Evolutionary conservation across 495 filamentous ascomycete species (phyloP).

Genomic region (Penicillium pulvis): DNA sequence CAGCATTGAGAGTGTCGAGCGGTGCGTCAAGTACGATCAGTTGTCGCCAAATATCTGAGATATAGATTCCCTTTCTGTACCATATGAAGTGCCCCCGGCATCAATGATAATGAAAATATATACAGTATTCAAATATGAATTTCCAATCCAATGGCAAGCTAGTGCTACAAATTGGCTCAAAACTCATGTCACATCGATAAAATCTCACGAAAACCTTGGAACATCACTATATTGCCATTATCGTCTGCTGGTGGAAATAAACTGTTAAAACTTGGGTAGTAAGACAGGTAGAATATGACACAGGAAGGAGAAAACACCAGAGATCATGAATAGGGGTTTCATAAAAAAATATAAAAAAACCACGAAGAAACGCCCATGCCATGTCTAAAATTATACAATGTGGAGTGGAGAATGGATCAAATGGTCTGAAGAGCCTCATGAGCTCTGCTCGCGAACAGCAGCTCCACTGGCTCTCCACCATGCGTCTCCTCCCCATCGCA

Average conservation of each 20-base stretch:
- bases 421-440: constrained; percentile 10
- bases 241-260: neutral
- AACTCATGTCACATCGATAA: too few relatives aligned
- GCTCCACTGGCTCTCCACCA: constrained; percentile 89
- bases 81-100: neutral
- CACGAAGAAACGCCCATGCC: constrained; percentile 30
- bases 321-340: constrained; percentile 1
- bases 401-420: constrained; percentile 32
- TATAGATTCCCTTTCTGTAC: neutral
- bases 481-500: constrained; percentile 90
- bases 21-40: constrained; percentile 81
- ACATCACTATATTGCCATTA: neutral
- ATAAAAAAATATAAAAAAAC: constrained; percentile 10
- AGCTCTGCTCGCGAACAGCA: constrained; percentile 47
- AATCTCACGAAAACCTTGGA: too few relatives aligned
- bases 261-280: neutral
- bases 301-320: neutral
- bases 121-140: neutral
- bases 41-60: constrained; percentile 78
- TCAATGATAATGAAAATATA: neutral
- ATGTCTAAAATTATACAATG: constrained; percentile 30
- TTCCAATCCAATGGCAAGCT: neutral
- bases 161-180: too few relatives aligned
- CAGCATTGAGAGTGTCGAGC: constrained; percentile 83
- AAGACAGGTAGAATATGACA: constrained; percentile 4